Evolutionary conservation across 1,139 yeast genomes (phyloP), one percentile per base, ranked within the genome.

Genomic region (Kodamaea sp.): DNA sequence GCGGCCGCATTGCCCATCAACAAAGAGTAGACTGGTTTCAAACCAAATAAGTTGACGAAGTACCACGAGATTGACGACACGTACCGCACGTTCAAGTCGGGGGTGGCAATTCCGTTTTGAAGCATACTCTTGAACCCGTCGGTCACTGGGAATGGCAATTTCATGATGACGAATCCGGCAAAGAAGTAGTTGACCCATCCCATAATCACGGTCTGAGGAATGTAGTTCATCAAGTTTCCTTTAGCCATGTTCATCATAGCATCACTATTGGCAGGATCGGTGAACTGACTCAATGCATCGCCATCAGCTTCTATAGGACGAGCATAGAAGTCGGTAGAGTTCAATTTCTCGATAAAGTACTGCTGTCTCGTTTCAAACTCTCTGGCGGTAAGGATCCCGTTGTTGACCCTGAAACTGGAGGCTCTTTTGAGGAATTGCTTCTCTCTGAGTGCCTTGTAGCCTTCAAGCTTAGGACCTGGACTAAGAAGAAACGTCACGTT

Each of bases 11-110:
- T 83, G 4, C 82, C 83, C 55, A 87, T 73, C 13, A 90, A 50
- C 37, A 90, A 70, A 18, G 87, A 76, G 57, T 83, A 86, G 2
- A 92, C 80, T 0, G 96, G 87, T 46, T 80, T 78, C 42, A 92
- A 73, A 23, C 98, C 98, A 38, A 90, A 63, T 46, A 89, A 76
- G 40, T 89, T 87, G 37, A 92, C 86, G 58, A 92, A 88, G 58
- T 92, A 92, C 98, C 97, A 92, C n/a, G 97, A 89, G 20, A 94
- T 82, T 3, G 96, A 82, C 24, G 95, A 83, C n/a, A 92, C 98
- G 78, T 95, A 92, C 25, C 96, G 69, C 5, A 83, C 96, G 53
- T 89, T 94, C 43, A 92, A 70, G 51, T 92, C 95, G 1, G 83
- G 76, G 0, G 97, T 89, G 42, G 74, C 76, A 9, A 94, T 84